A percentile compares a stretch with the other conserved stretches of the same genome.
Evolutionary conservation across 768 basidiomycete genomes (phyloP).

Genomic region (Leccinum fibrillosum): DNA sequence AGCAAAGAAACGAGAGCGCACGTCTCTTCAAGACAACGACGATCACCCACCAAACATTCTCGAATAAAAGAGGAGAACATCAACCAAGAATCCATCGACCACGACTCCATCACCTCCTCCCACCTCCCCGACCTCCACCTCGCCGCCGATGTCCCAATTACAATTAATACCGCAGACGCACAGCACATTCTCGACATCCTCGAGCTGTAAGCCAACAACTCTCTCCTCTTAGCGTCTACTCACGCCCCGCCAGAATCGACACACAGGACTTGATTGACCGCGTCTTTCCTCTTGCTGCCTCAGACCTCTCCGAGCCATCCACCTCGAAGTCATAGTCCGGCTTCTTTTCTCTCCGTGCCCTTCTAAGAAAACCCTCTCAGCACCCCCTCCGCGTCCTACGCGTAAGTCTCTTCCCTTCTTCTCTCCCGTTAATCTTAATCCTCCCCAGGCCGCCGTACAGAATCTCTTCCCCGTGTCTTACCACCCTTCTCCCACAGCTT

Average conservation of each 20-base stretch:
- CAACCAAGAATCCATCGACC: slow-evolving; percentile 9
- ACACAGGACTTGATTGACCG: slow-evolving; percentile 77
- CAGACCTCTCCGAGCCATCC: slow-evolving; percentile 38
- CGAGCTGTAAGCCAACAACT: slow-evolving; percentile 40
- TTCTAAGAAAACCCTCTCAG: slow-evolving; percentile 51
- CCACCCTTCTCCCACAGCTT: slow-evolving; percentile 57
- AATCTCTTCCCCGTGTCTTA: slow-evolving; percentile 68
- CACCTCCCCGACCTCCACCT: slow-evolving; percentile 30
- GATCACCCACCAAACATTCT: slow-evolving; percentile 53
- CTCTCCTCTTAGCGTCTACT: not conserved
- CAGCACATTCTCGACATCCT: slow-evolving; percentile 58
- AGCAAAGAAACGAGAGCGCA: slow-evolving; percentile 70
- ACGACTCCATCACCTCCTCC: slow-evolving; percentile 18
- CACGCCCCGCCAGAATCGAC: slow-evolving; percentile 49
- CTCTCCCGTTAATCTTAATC: slow-evolving; percentile 2
- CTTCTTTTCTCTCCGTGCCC: slow-evolving; percentile 50
- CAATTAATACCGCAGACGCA: slow-evolving; percentile 36
- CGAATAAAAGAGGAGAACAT: slow-evolving; percentile 38
- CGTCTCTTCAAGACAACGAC: slow-evolving; percentile 36
- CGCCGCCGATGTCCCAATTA: slow-evolving; percentile 48
- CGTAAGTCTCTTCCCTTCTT: slow-evolving; percentile 39
- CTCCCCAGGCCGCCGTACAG: slow-evolving; percentile 56
- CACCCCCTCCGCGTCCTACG: slow-evolving; percentile 55
- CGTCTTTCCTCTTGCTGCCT: slow-evolving; percentile 56
- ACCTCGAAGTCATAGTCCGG: slow-evolving; percentile 32